Evolutionary conservation across 202 grass and related monocot genomes (phyloP).

Genomic region (Zoysia matrella): DNA sequence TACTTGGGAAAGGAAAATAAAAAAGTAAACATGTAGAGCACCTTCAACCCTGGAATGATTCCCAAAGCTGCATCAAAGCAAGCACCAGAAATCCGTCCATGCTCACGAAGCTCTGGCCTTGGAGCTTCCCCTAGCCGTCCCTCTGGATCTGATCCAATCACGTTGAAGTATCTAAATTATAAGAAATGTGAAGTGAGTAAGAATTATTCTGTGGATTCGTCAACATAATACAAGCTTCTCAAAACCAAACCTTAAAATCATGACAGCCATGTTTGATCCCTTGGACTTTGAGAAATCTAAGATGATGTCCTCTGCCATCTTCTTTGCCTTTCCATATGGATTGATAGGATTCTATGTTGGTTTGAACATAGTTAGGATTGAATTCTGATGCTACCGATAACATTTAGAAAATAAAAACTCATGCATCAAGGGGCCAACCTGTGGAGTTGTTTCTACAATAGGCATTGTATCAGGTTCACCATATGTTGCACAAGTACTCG

Average conservation of each 20-base stretch:
- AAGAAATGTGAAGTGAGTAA: neutral
- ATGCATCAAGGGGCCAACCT: slow-evolving; percentile 42
- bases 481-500: slow-evolving; percentile 85
- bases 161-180: slow-evolving; percentile 73
- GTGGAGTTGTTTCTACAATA: slow-evolving; percentile 73
- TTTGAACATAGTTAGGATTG: slow-evolving; percentile 26
- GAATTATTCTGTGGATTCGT: neutral
- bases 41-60: slow-evolving; percentile 67
- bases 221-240: neutral
- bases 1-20: neutral
- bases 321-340: slow-evolving; percentile 83
- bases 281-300: slow-evolving; percentile 63
- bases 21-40: slow-evolving; percentile 13
- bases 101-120: slow-evolving; percentile 70
- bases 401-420: neutral
- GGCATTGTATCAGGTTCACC: slow-evolving; percentile 85
- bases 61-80: slow-evolving; percentile 72
- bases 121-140: slow-evolving; percentile 76
- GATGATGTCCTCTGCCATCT: slow-evolving; percentile 55
- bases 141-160: slow-evolving; percentile 80
- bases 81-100: slow-evolving; percentile 76
- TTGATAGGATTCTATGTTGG: slow-evolving; percentile 70
- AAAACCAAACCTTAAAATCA: slow-evolving; percentile 70
- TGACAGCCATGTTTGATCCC: slow-evolving; percentile 73
- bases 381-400: neutral